Percentiles rank a stretch among this genome's conserved stretches.
Conservation (phyloP, 345 rosid genomes). For the Gossypium ekmanianum region DNA sequence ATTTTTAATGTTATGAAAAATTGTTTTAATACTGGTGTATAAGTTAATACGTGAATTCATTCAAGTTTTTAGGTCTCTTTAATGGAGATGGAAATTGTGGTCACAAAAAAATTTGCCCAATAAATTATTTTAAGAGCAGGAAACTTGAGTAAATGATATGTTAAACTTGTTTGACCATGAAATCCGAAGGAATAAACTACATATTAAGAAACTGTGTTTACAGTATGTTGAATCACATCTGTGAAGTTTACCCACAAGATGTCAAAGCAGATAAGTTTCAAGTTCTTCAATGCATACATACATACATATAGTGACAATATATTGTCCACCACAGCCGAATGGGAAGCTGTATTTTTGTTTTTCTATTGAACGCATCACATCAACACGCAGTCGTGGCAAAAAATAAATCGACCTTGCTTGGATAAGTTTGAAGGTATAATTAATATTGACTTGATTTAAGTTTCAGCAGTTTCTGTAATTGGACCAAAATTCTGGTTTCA, state of each 20-base stretch:
- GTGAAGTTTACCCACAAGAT: not conserved
- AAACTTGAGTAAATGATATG: no score
- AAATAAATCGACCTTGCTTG: not conserved
- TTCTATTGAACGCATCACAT: not conserved
- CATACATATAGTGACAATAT: not conserved
- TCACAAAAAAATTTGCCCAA: no score
- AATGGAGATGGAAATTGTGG: no score
- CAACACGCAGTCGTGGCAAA: not conserved
- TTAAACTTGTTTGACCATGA: no score
- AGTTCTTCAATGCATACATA: not conserved
- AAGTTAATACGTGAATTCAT: no score
- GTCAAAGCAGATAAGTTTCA: not conserved
- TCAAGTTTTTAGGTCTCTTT: no score
- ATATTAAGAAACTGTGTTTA: no score
- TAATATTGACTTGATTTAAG: constrained; percentile 18
- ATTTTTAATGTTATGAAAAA: no score
- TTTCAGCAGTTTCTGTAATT: not conserved
- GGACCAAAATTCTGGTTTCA: no score
- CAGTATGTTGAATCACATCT: not conserved
- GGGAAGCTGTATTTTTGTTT: not conserved
- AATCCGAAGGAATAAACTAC: no score
- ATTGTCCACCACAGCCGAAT: not conserved
- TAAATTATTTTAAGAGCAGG: no score
- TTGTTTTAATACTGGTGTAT: no score
- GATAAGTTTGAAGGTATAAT: constrained; percentile 5